These are phyloP conservation scores for Capsaspora owczarzaki DNA, from an alignment of 78 protist genomes.

Conservation along the genomic window DNA sequence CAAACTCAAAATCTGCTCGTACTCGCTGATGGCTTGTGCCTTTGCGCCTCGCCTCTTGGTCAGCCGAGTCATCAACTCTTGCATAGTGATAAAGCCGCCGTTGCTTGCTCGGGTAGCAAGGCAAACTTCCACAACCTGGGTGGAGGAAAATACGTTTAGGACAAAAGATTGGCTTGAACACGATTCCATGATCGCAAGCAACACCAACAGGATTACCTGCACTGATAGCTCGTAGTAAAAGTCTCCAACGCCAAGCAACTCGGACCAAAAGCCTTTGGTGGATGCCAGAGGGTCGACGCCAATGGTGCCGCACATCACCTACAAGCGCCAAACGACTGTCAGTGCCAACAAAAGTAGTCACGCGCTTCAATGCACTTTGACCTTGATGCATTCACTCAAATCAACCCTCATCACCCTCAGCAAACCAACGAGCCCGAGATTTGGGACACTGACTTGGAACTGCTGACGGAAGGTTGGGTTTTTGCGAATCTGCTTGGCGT, in stretches of 20 bases:
- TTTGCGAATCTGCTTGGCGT: background rate
- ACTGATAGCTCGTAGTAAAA: slow-evolving; percentile 77
- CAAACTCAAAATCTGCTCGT: background rate
- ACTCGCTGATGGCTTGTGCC: background rate
- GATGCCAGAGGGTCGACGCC: slow-evolving; percentile 90
- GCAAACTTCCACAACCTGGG: background rate
- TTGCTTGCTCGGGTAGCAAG: background rate
- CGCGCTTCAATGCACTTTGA: background rate
- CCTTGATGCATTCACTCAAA: background rate
- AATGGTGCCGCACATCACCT: slow-evolving; percentile 72
- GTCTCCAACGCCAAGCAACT: slow-evolving; percentile 89
- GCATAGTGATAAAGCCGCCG: background rate
- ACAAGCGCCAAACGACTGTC: background rate
- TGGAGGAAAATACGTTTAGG: background rate
- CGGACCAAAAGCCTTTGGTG: slow-evolving; percentile 86
- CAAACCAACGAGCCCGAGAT: background rate
- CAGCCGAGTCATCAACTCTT: background rate
- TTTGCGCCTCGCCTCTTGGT: background rate
- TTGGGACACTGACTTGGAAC: background rate
- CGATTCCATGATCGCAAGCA: background rate
- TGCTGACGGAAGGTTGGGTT: background rate
- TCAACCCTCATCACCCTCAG: background rate
- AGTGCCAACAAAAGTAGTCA: background rate
- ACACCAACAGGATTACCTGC: background rate
- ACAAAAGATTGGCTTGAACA: background rate